Base-by-base conservation (phyloP, 177 flowering plant genomes). In the Vitis hybrid region DNA sequence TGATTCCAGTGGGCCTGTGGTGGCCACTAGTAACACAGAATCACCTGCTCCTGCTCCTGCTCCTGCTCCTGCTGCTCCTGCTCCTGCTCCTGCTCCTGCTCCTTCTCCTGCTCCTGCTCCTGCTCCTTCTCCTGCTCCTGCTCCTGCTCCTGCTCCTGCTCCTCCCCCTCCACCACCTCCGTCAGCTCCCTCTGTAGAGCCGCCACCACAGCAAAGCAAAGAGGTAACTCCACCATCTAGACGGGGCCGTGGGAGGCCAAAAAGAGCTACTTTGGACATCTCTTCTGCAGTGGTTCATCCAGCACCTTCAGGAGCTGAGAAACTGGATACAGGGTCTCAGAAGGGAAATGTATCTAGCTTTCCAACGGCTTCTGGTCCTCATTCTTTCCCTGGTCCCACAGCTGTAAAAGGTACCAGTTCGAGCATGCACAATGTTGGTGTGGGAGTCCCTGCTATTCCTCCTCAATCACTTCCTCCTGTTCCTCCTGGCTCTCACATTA, bases 211-310 rank as follows among this genome's bases (percentile, higher is more conserved):
- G 68, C 71, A 66, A 57, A 73, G 46, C 32, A 79, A 76, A 74
- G 88, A 79, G 65, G 82, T 71, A 51, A 80, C 88, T 11, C 89
- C 85, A 55, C 91, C 92, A 60, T 67, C 85, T 51, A 93, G 83
- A 74, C 84, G 99, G 48, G 97, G 99, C 41, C 94, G 98, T 74
- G 99, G 99, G 59, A 88, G 98, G 81, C 99, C 99, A 67, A 91
- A 83, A 78, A 89, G 93, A 80, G 75, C 63, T 41, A 51, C 81
- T 32, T 0, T 69, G 15, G 82, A 74, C 66, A 66, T 70, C 21
- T 76, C 85, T 55, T 70, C 79, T 62, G 63, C 75, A 32, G 46
- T 62, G 66, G 75, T 74, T 70, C 65, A 35, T 75, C 64, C 84
- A 48, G 72, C 73, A 55, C 70, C 81, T 64, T 65, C 83, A 64